Base-by-base conservation (phyloP, 768 basidiomycete species). In the Albatrellus ellisii region DNA sequence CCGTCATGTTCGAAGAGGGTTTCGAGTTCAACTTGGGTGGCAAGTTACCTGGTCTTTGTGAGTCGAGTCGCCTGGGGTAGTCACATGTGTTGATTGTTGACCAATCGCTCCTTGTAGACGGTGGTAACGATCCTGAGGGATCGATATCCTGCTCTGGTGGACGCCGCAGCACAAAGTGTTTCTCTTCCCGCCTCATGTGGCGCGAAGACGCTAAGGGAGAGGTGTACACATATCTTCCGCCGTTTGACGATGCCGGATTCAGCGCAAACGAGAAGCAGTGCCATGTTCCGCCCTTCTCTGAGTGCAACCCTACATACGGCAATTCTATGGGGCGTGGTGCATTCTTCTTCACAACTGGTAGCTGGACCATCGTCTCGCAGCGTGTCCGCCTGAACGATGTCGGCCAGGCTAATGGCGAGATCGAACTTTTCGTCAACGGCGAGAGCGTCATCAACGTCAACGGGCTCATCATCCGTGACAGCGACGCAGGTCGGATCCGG, bases 341-440 rank as follows among this genome's bases (percentile, higher is more conserved):
- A 0, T 84, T 76, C 70, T 53, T 47, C 5, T 84, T 80, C 58
- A 54, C 65, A 28, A 60, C 72, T 4, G 81, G 80, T 25, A 52
- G 56, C 46, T 84, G 83, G 79, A 77, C 68, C 15, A 73, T 70
- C 20, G 66, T 86, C 46, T 4, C 35, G 12, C 69, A 85, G 61
- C 73, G 84, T 47, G 70, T 88, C 39, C 68, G 68, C 57, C 71
- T 89, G 52, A 91, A 91, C 58, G 76, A 79, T 45, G 68, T 66
- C 28, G 79, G 78, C 11, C 50, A 71, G 56, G 65, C 70, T 11
- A 80, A 91, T 53, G 86, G 86, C 48, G 76, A 82, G 60, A 56
- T 84, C 34, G 64, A 83, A 56, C 60, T 87, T 18, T 80, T 72
- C 56, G 69, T 71, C 29, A 68, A 77, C 46, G 83, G 81, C 27